Base-by-base conservation (phyloP, 495 filamentous ascomycete genomes). In the Aspergillus campestris region DNA sequence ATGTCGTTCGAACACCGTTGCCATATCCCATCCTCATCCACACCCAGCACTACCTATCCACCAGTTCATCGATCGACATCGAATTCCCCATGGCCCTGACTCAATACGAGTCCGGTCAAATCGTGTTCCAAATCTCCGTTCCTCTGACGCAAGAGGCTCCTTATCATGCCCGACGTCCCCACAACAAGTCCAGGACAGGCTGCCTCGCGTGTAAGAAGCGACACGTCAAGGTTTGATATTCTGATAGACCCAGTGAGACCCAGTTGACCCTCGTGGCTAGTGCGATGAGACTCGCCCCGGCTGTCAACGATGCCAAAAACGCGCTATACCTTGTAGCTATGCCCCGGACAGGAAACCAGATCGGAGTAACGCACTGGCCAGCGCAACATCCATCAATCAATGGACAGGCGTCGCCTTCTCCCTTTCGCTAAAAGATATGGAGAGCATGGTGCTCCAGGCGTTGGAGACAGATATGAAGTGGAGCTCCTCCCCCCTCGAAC, bases 201-300 rank as follows among this genome's bases (percentile, higher is more conserved):
- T 68, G 65, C 43, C 31, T 40, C 6, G 56, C 58, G 7, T 68
- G 65, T 47, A 68, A 68, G 45, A 56, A 47, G 28, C 51, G 63
- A 8, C 56, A 62, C n/a, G 60, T 68, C 3, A 68, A 68, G 46
- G 65, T 67, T 35, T 42, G 58, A 1, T 1, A 18, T 8, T 5
- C 8, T 36, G 30, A 40, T 4, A 18, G 34, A 7, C 15, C n/a
- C 3, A 27, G 42, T 50, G 15, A 50, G n/a, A 12, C 10, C 7
- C 11, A 31, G 35, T 29, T 32, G n/a, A 43, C 11, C 6, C 4
- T 9, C n/a, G 18, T 5, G 5, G 35, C 1, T 38, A 67, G 66
- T 69, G 66, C 50, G 64, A 69, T 30, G 66, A 69, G 31, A 55
- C 49, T 24, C 60, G 56, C 35, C 66, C 66, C 7, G 31, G 38